These are phyloP conservation scores for Fistulifera solaris DNA, from an alignment of 108 stramenopile genomes.

Conservation along the genomic window DNA sequence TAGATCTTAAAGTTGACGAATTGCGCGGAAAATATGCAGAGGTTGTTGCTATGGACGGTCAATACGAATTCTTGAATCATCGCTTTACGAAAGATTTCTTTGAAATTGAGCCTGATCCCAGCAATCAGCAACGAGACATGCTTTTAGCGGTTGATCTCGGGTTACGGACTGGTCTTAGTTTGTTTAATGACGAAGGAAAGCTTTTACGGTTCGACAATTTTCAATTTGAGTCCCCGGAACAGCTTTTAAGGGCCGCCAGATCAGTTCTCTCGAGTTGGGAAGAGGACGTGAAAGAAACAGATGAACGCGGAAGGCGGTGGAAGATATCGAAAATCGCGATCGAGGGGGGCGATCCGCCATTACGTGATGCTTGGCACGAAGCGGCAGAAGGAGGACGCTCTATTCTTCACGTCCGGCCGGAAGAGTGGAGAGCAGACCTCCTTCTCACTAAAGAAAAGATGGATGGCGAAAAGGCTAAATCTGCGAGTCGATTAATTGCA, in stretches of 20 bases:
- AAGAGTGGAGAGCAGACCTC: constrained; percentile 36
- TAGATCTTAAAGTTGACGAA: constrained; percentile 2
- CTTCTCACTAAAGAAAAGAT: constrained; percentile 21
- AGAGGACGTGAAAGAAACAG: constrained; percentile 5
- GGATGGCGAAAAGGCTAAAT: constrained; percentile 21
- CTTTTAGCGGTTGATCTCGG: constrained; percentile 43
- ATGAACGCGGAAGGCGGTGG: neutral
- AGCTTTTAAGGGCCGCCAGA: constrained; percentile 3
- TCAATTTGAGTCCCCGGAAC: constrained; percentile 12
- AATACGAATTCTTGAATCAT: constrained; percentile 2
- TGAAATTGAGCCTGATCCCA: neutral
- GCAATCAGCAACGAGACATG: neutral
- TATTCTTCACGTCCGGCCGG: constrained; percentile 21
- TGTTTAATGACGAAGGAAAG: constrained; percentile 20
- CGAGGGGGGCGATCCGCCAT: constrained; percentile 27
- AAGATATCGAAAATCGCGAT: constrained; percentile 31
- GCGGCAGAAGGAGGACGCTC: constrained; percentile 11
- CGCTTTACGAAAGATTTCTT: neutral
- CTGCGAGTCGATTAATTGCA: constrained; percentile 37
- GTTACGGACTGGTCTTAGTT: constrained; percentile 24
- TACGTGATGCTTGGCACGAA: constrained; percentile 19
- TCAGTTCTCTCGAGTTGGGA: constrained; percentile 21
- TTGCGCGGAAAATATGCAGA: neutral
- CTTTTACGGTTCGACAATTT: constrained; percentile 31
- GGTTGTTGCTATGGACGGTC: constrained; percentile 18